Conservation (phyloP, 805 yeast species). For the Alloascoidea hylecoeti region DNA sequence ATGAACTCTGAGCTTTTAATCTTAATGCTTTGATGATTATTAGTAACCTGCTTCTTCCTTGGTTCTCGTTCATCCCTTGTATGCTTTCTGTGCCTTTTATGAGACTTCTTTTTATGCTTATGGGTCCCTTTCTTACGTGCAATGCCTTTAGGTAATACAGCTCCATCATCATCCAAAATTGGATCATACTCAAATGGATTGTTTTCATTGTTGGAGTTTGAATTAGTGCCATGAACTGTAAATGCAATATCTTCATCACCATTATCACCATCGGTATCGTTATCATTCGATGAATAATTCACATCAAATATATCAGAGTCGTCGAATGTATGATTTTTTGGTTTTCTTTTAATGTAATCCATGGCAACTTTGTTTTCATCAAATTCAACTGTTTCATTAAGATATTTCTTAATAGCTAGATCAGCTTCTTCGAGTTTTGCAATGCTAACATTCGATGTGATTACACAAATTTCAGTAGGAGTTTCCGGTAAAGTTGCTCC, state of each 20-base stretch:
- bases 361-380: conserved; percentile 20
- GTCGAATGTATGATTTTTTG: conserved; percentile 6
- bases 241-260: conserved; percentile 20
- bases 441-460: conserved; percentile 19
- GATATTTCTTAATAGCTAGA: conserved; percentile 27
- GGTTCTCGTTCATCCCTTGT: conserved; percentile 10
- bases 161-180: conserved; percentile 12
- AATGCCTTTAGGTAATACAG: conserved; percentile 6
- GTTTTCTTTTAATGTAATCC: conserved; percentile 14
- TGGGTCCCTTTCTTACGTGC: conserved; percentile 3
- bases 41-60: conserved; percentile 6
- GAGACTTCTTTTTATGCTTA: too few relatives aligned
- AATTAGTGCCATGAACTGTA: conserved; percentile 17
- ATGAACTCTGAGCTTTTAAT: conserved; percentile 35
- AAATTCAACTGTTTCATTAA: conserved; percentile 19
- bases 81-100: conserved; percentile 7
- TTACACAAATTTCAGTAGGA: conserved; percentile 19
- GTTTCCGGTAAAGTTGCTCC: conserved; percentile 30
- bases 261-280: conserved; percentile 2
- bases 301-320: conserved; percentile 23
- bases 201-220: too few relatives aligned
- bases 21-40: conserved; percentile 6
- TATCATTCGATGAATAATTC: conserved; percentile 19
- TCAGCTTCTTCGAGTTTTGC: conserved; percentile 20
- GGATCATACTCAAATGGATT: conserved; percentile 11